A percentile compares a stretch with the other conserved stretches of the same genome.
phyloP scores from a whole-genome alignment of 768 basidiomycete genomes.

The Albatrellus ellisii region DNA sequence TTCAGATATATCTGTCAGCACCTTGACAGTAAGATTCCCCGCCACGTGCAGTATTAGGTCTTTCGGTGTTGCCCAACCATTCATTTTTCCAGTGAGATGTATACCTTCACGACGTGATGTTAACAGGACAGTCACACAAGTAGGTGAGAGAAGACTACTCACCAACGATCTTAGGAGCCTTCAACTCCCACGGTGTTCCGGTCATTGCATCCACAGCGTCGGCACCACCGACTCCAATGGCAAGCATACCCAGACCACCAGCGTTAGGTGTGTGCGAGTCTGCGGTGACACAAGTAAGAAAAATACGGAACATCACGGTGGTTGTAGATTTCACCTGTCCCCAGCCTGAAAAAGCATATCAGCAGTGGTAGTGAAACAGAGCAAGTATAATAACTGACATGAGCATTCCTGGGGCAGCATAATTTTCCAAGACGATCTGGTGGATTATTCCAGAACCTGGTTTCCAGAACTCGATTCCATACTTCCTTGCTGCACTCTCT shows the following conservation, averaged over 20 bases:
- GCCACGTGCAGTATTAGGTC: slow-evolving; percentile 92
- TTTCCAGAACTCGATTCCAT: slow-evolving; percentile 96
- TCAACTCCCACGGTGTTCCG: slow-evolving; percentile 95
- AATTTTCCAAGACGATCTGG: slow-evolving; percentile 96
- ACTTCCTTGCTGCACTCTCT: slow-evolving; percentile 80
- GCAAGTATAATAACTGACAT: slow-evolving; percentile 40
- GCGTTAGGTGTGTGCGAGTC: slow-evolving; percentile 99
- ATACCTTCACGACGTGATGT: slow-evolving; percentile 38
- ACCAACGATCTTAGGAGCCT: slow-evolving; percentile 80
- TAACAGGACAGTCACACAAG: background rate
- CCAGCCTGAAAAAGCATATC: slow-evolving; percentile 38
- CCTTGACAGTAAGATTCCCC: slow-evolving; percentile 86
- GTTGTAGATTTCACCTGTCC: slow-evolving; percentile 44
- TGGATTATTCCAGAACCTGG: slow-evolving; percentile 95
- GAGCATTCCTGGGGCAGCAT: slow-evolving; percentile 89
- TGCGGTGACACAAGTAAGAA: slow-evolving; percentile 15
- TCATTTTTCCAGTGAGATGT: slow-evolving; percentile 76
- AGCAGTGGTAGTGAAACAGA: slow-evolving; percentile 5
- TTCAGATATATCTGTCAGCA: slow-evolving; percentile 25
- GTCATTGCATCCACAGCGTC: slow-evolving; percentile 98
- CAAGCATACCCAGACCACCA: slow-evolving; percentile 90
- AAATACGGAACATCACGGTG: background rate
- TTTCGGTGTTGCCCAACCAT: slow-evolving; percentile 90
- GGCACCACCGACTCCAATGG: slow-evolving; percentile 98
- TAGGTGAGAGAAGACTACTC: slow-evolving; percentile 15